Evolutionary conservation across 306 rosid species (phyloP).

Genomic region (Inga laurina): DNA sequence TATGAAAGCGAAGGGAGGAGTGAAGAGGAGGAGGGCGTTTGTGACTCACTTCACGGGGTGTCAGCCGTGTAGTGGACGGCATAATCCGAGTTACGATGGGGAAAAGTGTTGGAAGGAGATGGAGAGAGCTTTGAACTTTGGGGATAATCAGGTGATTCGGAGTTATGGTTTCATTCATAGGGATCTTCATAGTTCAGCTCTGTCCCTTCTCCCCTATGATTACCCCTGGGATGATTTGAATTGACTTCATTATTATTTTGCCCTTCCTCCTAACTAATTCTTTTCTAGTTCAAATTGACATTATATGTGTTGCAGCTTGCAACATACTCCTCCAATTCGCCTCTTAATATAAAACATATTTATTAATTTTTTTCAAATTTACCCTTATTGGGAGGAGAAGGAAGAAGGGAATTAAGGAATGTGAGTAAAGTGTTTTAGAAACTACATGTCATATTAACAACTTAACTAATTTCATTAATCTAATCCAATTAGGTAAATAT

Average conservation of each 20-base stretch:
- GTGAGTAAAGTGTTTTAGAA: no score
- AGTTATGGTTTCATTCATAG: slow-evolving; percentile 44
- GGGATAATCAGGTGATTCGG: slow-evolving; percentile 49
- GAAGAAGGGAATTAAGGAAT: no score
- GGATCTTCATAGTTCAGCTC: slow-evolving; percentile 17
- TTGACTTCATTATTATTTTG: background rate
- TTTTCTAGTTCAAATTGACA: no score
- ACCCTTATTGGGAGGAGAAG: no score
- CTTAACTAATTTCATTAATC: no score
- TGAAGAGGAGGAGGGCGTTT: slow-evolving; percentile 38
- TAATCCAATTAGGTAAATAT: no score
- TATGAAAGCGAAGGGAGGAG: background rate
- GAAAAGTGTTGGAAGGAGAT: slow-evolving; percentile 46
- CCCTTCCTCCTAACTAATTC: no score
- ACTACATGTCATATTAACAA: no score
- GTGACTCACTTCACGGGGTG: slow-evolving; percentile 64
- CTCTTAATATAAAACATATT: no score
- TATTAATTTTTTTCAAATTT: no score
- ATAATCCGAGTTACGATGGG: slow-evolving; percentile 40
- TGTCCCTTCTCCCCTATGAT: slow-evolving; percentile 29
- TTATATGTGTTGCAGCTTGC: no score
- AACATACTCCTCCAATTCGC: no score
- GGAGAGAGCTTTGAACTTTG: slow-evolving; percentile 54
- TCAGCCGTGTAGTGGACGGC: slow-evolving; percentile 52
- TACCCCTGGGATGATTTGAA: slow-evolving; percentile 13